Conservation (phyloP, 1,284 basidiomycete genomes). For the Pyrrhoderma lamaoense region DNA sequence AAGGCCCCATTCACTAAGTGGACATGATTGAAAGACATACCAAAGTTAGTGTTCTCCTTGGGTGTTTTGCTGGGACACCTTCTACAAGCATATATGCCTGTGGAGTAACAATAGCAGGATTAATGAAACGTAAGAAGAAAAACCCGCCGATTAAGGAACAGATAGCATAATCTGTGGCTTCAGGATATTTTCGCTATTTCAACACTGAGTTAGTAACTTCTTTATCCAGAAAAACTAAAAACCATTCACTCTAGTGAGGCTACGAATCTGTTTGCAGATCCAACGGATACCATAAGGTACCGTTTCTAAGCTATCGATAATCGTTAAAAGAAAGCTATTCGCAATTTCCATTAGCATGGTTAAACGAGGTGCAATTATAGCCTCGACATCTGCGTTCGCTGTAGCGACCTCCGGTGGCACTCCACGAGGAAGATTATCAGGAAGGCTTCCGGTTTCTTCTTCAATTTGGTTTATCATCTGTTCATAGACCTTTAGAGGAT, state of each 20-base stretch:
- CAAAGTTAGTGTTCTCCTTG: slow-evolving; percentile 89
- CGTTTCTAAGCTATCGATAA: slow-evolving; percentile 95
- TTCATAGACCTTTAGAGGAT: slow-evolving; percentile 97
- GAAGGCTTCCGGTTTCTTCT: slow-evolving; percentile 88
- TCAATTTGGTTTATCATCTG: slow-evolving; percentile 99
- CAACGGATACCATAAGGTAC: slow-evolving; percentile 98
- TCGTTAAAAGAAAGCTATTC: slow-evolving; percentile 94
- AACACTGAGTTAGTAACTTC: slow-evolving; percentile 7
- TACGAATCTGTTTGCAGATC: slow-evolving; percentile 99
- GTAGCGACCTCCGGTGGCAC: slow-evolving; percentile 92
- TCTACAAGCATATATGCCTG: slow-evolving; percentile 99
- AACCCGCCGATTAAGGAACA: slow-evolving; percentile 98
- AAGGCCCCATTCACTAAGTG: neutral
- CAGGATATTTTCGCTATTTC: slow-evolving; percentile 84
- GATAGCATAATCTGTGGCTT: slow-evolving; percentile 95
- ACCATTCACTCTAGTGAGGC: slow-evolving; percentile 76
- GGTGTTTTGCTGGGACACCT: slow-evolving; percentile 94
- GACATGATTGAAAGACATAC: slow-evolving; percentile 37
- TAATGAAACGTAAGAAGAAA: slow-evolving; percentile 99
- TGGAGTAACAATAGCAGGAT: slow-evolving; percentile 98
- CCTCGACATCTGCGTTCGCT: slow-evolving; percentile 91
- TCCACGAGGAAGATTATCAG: slow-evolving; percentile 83
- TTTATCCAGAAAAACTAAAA: slow-evolving; percentile 24
- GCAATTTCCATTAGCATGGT: slow-evolving; percentile 99
- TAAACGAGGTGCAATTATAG: slow-evolving; percentile 91